phyloP scores from a whole-genome alignment of 306 rosid species.

The Alnus glutinosa region DNA sequence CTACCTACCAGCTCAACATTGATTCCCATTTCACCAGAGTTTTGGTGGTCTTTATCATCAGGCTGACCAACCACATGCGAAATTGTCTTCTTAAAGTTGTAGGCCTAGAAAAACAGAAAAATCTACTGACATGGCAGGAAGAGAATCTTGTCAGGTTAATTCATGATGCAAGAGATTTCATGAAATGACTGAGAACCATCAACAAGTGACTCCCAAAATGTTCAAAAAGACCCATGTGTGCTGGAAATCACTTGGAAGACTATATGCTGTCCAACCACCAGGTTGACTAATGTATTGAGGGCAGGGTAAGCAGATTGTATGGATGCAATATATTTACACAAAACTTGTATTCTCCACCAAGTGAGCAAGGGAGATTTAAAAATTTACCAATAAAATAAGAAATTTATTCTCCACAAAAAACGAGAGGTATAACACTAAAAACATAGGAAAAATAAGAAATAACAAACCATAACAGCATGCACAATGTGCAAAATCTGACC shows the following conservation, averaged over 20 bases:
- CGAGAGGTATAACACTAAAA: neutral
- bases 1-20: neutral
- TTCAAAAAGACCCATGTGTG: neutral
- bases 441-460: conserved; percentile 1
- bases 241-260: neutral
- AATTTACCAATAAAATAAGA: neutral
- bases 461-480: conserved; percentile 20
- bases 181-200: neutral
- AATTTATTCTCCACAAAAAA: neutral
- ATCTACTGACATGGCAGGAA: neutral
- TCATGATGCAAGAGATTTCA: neutral
- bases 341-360: neutral
- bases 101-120: neutral
- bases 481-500: conserved; percentile 46
- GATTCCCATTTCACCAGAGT: neutral
- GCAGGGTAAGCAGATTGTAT: neutral
- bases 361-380: neutral
- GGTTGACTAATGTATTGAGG: neutral
- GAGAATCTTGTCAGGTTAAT: neutral
- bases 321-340: neutral
- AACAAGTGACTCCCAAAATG: too few relatives aligned
- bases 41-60: conserved; percentile 13
- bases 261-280: neutral
- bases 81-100: neutral
- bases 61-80: neutral